A percentile compares a stretch with the other conserved stretches of the same genome.
Conservation (phyloP, 768 basidiomycete species). For the Tricholoma saponaceum region DNA sequence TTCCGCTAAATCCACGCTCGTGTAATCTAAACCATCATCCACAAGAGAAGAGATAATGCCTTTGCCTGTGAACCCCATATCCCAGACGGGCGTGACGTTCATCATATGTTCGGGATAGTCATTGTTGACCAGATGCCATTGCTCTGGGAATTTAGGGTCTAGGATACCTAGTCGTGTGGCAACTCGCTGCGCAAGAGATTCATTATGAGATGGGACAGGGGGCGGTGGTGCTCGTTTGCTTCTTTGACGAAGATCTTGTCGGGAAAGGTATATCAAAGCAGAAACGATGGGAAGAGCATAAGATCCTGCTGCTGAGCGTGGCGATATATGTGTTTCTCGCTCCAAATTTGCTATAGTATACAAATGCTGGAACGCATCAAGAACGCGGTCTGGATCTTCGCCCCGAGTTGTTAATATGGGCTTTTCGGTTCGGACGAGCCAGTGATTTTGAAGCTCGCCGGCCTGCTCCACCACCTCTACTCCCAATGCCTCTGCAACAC, state of each 20-base stretch:
- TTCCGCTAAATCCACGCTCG: constrained; percentile 76
- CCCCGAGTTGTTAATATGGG: constrained; percentile 26
- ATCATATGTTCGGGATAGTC: constrained; percentile 77
- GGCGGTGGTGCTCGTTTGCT: constrained; percentile 78
- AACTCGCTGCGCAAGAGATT: constrained; percentile 11
- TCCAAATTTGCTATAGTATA: constrained; percentile 29
- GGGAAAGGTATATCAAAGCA: constrained; percentile 57
- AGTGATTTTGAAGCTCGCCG: constrained; percentile 78
- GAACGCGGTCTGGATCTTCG: constrained; percentile 41
- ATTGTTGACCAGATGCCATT: constrained; percentile 96
- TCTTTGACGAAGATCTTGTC: constrained; percentile 63
- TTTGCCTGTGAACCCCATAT: constrained; percentile 81
- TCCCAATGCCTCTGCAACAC: constrained; percentile 70
- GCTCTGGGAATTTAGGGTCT: constrained; percentile 79
- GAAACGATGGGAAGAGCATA: constrained; percentile 42
- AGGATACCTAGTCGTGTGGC: constrained; percentile 36
- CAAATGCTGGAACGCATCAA: constrained; percentile 44
- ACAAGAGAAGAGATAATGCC: constrained; percentile 87
- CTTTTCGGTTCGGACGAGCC: constrained; percentile 69
- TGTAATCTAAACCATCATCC: constrained; percentile 94
- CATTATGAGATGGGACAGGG: constrained; percentile 23
- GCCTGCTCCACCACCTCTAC: constrained; percentile 87
- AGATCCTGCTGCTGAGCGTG: constrained; percentile 36
- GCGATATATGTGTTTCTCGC: constrained; percentile 1
- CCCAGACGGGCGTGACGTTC: constrained; percentile 94